Percentiles rank a stretch among this genome's conserved stretches.
phyloP scores from a whole-genome alignment of 2,329 filamentous ascomycete species.

The Monilinia fructigena region DNA sequence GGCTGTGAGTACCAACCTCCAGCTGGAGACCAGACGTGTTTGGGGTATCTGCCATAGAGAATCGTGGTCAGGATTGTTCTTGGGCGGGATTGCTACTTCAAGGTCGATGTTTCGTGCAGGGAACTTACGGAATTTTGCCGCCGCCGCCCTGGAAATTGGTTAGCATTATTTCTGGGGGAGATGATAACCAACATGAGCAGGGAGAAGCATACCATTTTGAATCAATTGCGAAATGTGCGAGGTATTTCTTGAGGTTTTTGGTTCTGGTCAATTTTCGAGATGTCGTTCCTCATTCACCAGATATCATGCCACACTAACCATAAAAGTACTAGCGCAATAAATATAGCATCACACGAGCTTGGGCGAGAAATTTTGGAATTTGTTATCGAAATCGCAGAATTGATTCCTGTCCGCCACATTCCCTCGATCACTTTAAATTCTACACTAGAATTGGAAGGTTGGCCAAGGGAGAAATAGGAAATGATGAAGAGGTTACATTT shows the following conservation, averaged over 20 bases:
- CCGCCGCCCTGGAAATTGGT: slow-evolving; percentile 66
- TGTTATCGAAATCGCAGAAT: slow-evolving; percentile 18
- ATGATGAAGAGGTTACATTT: slow-evolving; percentile 62
- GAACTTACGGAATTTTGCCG: slow-evolving; percentile 67
- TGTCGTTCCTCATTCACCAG: slow-evolving; percentile 18
- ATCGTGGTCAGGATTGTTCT: slow-evolving; percentile 6
- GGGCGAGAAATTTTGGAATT: slow-evolving; percentile 25
- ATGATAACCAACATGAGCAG: slow-evolving; percentile 1
- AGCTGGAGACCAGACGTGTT: slow-evolving; percentile 98
- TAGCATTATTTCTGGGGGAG: slow-evolving; percentile 40
- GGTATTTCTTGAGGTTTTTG: slow-evolving; percentile 20
- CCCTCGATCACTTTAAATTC: not conserved
- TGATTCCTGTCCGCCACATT: slow-evolving; percentile 9
- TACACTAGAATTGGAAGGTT: slow-evolving; percentile 16
- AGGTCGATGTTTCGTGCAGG: slow-evolving; percentile 25
- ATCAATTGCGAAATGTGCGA: slow-evolving; percentile 37
- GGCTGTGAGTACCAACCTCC: slow-evolving; percentile 98
- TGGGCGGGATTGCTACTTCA: slow-evolving; percentile 9
- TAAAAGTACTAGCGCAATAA: slow-evolving; percentile 9
- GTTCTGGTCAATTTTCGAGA: slow-evolving; percentile 7
- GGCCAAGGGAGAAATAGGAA: slow-evolving; percentile 26
- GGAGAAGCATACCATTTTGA: slow-evolving; percentile 56
- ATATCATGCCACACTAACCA: not conserved
- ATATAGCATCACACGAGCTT: slow-evolving; percentile 21
- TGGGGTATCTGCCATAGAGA: slow-evolving; percentile 69